phyloP scores from a whole-genome alignment of 1,139 yeast genomes.

The Yamadazyma mexicana region DNA sequence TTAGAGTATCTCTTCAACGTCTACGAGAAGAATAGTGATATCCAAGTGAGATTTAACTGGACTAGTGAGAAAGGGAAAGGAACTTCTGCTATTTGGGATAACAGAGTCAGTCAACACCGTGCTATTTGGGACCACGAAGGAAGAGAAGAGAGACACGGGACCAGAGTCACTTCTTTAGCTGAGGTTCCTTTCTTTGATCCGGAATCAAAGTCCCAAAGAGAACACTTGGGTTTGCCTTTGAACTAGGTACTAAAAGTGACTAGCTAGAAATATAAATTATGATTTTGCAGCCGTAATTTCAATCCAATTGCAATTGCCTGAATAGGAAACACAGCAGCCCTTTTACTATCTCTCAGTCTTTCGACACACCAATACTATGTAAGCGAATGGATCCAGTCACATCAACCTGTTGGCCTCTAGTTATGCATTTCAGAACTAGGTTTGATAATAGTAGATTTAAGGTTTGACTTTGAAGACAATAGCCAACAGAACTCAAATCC shows the following conservation, averaged over 20 bases:
- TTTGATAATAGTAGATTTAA: no score
- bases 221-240: conserved; percentile 46
- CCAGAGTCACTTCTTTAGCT: conserved; percentile 59
- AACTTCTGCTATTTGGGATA: conserved; percentile 60
- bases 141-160: conserved; percentile 53
- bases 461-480: no score
- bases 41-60: conserved; percentile 60
- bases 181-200: conserved; percentile 55
- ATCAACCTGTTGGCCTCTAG: no score
- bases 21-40: conserved; percentile 37
- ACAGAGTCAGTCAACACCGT: conserved; percentile 51
- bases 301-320: no score
- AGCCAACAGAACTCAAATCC: no score
- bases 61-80: conserved; percentile 47
- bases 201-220: conserved; percentile 53
- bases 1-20: conserved; percentile 34
- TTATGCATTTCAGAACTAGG: no score
- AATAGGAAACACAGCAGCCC: no score
- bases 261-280: no score
- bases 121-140: conserved; percentile 56
- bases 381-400: no score
- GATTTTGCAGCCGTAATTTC: no score
- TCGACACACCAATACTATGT: no score
- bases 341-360: no score
- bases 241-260: conserved; percentile 10